Evolutionary conservation across 768 basidiomycete genomes (phyloP), one percentile per base, ranked within the genome.

Genomic region (Saitozyma podzolica): DNA sequence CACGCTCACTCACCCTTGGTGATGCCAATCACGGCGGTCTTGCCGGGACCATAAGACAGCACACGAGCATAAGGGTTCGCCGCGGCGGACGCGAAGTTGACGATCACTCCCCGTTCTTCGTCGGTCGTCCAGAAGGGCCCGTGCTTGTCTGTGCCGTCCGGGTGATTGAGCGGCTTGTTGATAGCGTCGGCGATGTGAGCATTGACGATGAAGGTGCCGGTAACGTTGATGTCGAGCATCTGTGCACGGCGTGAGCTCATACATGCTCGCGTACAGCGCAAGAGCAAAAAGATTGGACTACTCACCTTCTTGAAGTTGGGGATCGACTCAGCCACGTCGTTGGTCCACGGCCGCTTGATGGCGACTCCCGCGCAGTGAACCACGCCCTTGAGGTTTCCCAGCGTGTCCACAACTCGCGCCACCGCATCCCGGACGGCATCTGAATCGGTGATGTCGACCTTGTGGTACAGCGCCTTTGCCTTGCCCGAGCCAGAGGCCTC

Each of bases 31-130:
- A 70, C 66, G 29, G 70, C 71, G 47, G 68, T 67, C 62, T 78
- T 78, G 9, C 72, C 72, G 6, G 76, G 76, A 10, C 74, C 76
- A 52, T 78, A 78, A 2, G 60, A 58, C 29, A 78, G 61, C n/a
- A 66, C 65, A n/a, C 76, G 67, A 14, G 74, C 74, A 54, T 75
- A 72, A 16, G 58, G 62, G 53, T 70, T 61, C 4, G 69, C 75
- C n/a, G 74, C 76, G 2, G 68, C 76, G 37, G 64, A 67, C 13
- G 76, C 76, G 49, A 75, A 71, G 67, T 78, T 78, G 69, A 78
- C 59, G 45, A 78, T 78, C 61, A 76, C 65, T 40, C 76, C 76
- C 7, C 76, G 63, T 61, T 77, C 76, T 54, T 77, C 76, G 55
- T 72, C 63, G 51, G 61, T 64, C 9, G 64, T 63, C 56, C 63